phyloP scores from a whole-genome alignment of 768 basidiomycete species.

The Agaricus subrufescens region DNA sequence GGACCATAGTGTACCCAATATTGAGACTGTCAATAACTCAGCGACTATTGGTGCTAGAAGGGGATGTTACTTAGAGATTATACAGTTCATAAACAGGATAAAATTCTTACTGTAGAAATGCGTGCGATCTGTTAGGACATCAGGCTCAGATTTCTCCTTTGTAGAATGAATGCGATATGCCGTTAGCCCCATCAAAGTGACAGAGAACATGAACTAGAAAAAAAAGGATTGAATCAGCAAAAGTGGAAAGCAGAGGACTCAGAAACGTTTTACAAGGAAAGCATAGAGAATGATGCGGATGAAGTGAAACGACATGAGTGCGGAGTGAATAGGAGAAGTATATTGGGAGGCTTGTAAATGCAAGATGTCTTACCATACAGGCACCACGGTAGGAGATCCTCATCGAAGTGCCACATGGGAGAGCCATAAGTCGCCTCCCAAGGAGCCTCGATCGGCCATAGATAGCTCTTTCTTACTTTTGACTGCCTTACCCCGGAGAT shows the following conservation, averaged over 20 bases:
- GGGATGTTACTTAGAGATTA: neutral
- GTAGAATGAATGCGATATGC: slow-evolving; percentile 64
- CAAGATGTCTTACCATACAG: neutral
- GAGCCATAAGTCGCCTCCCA: too few species aligned
- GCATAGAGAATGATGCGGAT: slow-evolving; percentile 13
- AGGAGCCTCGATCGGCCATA: too few species aligned
- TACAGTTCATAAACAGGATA: neutral
- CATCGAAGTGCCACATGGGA: too few species aligned
- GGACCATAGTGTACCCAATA: slow-evolving; percentile 48
- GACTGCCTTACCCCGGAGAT: too few species aligned
- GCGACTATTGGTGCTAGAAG: slow-evolving; percentile 51
- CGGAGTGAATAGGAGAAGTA: neutral
- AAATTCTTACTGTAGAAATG: slow-evolving; percentile 49
- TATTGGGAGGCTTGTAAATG: neutral
- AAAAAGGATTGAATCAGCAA: neutral
- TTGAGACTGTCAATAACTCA: slow-evolving; percentile 52
- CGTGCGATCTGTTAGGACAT: slow-evolving; percentile 48
- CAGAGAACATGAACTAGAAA: slow-evolving; percentile 31
- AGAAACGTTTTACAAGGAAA: slow-evolving; percentile 15
- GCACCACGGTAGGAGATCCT: too few species aligned
- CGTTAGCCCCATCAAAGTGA: slow-evolving; percentile 37
- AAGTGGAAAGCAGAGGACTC: too few species aligned
- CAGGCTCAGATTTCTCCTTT: slow-evolving; percentile 34
- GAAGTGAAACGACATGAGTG: slow-evolving; percentile 9
- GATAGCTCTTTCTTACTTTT: too few species aligned